Conservation (phyloP, 2,329 filamentous ascomycete species). For the Neobulgaria alba region DNA sequence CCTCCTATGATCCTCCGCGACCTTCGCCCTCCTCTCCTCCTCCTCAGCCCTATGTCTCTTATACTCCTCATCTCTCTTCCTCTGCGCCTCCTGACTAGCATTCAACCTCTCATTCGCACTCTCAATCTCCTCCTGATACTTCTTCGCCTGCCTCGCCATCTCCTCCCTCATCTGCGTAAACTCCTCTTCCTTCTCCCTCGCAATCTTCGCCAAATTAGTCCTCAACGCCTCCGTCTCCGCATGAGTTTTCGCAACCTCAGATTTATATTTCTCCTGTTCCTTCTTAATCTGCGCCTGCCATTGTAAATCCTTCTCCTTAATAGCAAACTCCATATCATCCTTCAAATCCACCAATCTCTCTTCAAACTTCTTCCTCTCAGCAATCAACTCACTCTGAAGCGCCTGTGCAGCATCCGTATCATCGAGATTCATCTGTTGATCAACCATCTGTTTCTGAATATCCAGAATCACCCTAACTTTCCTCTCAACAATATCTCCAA, state of each 20-base stretch:
- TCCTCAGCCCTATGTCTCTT: not conserved
- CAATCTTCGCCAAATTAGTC: not conserved
- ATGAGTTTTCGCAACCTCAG: not conserved
- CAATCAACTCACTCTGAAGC: not conserved
- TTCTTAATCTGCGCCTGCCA: not conserved
- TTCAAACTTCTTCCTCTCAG: not conserved
- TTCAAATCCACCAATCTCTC: not conserved
- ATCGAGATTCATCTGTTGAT: constrained; percentile 2
- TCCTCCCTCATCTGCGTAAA: not conserved
- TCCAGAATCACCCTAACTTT: not conserved
- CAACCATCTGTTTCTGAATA: constrained; percentile 6
- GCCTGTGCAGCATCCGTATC: constrained; percentile 3
- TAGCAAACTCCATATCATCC: not conserved
- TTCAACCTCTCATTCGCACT: not conserved
- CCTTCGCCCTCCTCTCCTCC: not conserved
- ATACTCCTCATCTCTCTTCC: not conserved
- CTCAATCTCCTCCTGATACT: not conserved
- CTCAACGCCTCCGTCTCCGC: not conserved
- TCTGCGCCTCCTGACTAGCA: not conserved
- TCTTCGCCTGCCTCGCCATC: constrained; percentile 1
- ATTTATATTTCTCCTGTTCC: not conserved
- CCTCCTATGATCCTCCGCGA: not conserved
- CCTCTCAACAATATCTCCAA: not conserved
- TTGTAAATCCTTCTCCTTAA: not conserved
- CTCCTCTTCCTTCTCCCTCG: not conserved